Percentiles rank a stretch among this genome's conserved stretches.
phyloP scores from a whole-genome alignment of 2,329 filamentous ascomycete genomes.

The Colletotrichum kahawae region DNA sequence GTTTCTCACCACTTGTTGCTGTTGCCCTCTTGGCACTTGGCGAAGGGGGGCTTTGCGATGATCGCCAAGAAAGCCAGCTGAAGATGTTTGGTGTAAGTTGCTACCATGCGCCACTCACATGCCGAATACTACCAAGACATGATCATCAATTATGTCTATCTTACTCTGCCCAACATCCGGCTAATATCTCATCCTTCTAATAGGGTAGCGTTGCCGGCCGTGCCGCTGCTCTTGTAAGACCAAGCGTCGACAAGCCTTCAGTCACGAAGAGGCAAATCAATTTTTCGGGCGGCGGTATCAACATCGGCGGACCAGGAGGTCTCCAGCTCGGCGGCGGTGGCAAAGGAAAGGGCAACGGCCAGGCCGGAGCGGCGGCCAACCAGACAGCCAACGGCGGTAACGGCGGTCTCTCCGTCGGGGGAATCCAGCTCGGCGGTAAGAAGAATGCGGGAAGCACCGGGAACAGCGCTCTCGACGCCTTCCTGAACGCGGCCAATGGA shows the following conservation, averaged over 20 bases:
- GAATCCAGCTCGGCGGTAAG: background rate
- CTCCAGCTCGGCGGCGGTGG: background rate
- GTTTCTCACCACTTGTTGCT: background rate
- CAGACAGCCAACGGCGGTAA: background rate
- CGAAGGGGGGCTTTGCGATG: slow-evolving; percentile 3
- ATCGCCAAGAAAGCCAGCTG: slow-evolving; percentile 13
- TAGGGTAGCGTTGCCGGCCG: slow-evolving; percentile 11
- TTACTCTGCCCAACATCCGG: background rate
- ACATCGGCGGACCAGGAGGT: background rate
- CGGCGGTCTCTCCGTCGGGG: slow-evolving; percentile 5
- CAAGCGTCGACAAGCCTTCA: background rate
- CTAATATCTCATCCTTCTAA: background rate
- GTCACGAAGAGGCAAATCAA: slow-evolving; percentile 6
- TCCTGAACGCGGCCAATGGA: background rate
- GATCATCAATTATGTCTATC: background rate
- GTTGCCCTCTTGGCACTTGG: slow-evolving; percentile 10
- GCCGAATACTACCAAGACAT: background rate
- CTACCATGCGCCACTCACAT: background rate
- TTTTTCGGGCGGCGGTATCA: slow-evolving; percentile 2
- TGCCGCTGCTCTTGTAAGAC: slow-evolving; percentile 5
- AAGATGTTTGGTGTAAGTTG: background rate
- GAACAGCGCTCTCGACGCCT: slow-evolving; percentile 7
- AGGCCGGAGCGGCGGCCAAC: background rate
- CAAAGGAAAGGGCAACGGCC: background rate
- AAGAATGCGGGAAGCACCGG: background rate